These are phyloP conservation scores for Euphorbia schlechtendalii DNA, from an alignment of 441 rosid species.

Conservation along the genomic window DNA sequence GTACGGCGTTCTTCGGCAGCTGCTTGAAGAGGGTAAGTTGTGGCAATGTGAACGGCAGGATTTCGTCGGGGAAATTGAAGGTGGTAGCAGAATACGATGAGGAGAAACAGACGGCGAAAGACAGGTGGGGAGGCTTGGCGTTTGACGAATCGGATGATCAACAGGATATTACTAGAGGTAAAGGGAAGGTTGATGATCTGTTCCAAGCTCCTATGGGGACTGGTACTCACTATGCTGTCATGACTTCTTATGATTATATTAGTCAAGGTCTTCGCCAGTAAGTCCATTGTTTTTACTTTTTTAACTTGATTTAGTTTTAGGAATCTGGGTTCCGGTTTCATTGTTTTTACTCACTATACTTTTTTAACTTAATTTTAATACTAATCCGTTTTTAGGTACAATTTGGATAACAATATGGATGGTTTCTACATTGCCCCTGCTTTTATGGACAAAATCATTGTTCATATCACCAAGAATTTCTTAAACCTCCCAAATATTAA, in stretches of 20 bases:
- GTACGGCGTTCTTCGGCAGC: slow-evolving; percentile 24
- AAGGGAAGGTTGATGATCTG: slow-evolving; percentile 42
- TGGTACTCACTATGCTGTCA: slow-evolving; percentile 38
- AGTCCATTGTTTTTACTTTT: slow-evolving; percentile 3
- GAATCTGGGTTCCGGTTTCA: background rate
- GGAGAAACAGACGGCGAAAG: slow-evolving; percentile 32
- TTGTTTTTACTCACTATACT: too few relatives aligned
- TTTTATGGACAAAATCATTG: slow-evolving; percentile 95
- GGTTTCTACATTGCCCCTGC: slow-evolving; percentile 93
- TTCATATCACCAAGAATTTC: slow-evolving; percentile 93
- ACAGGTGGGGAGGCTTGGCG: slow-evolving; percentile 38
- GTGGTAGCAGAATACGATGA: slow-evolving; percentile 33
- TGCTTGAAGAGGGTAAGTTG: slow-evolving; percentile 26
- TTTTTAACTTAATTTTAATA: too few relatives aligned
- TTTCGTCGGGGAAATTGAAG: slow-evolving; percentile 17
- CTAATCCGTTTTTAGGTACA: slow-evolving; percentile 38
- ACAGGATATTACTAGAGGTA: slow-evolving; percentile 47
- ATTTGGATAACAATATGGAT: slow-evolving; percentile 66
- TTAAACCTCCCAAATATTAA: slow-evolving; percentile 84
- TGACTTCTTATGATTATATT: slow-evolving; percentile 41
- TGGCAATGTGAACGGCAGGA: slow-evolving; percentile 12
- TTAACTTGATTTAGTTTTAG: background rate
- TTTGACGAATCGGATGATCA: slow-evolving; percentile 41
- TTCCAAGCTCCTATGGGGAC: slow-evolving; percentile 44
- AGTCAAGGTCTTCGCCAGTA: slow-evolving; percentile 39